Evolutionary conservation across 352 stramenopile species (phyloP).

Genomic region (Globisporangium yorkense): DNA sequence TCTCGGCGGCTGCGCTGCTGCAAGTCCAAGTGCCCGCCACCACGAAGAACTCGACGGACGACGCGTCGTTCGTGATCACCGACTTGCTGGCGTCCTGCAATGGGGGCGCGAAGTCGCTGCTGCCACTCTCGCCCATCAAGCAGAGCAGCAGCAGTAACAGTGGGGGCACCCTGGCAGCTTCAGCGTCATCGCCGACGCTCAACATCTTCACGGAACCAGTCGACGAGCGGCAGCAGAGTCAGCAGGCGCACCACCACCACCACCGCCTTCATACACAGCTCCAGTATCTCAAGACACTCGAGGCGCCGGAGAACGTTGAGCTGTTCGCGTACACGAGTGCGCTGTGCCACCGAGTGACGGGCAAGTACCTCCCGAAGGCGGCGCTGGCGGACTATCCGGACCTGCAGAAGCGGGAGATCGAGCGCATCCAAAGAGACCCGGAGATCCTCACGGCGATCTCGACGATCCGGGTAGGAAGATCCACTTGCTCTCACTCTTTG

Average conservation of each 20-base stretch:
- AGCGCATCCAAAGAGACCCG: constrained; percentile 46
- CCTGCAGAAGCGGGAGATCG: constrained; percentile 50
- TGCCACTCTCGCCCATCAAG: constrained; percentile 10
- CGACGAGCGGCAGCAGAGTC: constrained; percentile 3
- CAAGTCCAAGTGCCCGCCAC: constrained; percentile 1
- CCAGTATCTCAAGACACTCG: constrained; percentile 31
- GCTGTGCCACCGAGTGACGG: constrained; percentile 58
- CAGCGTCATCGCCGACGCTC: neutral
- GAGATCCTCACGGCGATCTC: constrained; percentile 56
- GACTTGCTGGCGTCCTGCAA: constrained; percentile 16
- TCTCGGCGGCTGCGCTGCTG: constrained; percentile 26
- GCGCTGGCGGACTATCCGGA: constrained; percentile 34
- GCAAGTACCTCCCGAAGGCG: constrained; percentile 43
- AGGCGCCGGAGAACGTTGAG: constrained; percentile 51
- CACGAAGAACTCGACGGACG: neutral
- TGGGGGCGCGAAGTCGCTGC: neutral
- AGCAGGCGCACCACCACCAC: constrained; percentile 2
- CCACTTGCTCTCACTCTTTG: neutral
- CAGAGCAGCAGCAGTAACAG: neutral
- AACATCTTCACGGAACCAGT: constrained; percentile 4
- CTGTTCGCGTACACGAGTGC: constrained; percentile 65
- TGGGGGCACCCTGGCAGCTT: neutral
- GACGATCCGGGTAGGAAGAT: constrained; percentile 23
- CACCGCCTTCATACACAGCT: too few relatives aligned
- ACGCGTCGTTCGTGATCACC: constrained; percentile 23